These are phyloP conservation scores for Pelargonium cotyledonis DNA, from an alignment of 441 rosid species.

Conservation along the genomic window DNA sequence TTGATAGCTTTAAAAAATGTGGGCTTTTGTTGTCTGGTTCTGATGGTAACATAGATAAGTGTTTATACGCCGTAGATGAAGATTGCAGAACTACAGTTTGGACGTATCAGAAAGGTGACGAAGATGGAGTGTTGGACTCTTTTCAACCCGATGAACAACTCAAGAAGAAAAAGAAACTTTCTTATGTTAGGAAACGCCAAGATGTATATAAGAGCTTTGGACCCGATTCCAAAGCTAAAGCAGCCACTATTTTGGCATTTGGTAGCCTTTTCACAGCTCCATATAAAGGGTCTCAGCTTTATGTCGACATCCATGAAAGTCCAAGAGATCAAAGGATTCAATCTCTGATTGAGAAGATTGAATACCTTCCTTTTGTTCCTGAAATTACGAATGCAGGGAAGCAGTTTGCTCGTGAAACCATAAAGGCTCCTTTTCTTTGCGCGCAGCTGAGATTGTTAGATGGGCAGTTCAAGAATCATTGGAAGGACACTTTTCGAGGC, in stretches of 20 bases:
- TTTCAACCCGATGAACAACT: conserved; percentile 82
- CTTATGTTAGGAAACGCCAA: conserved; percentile 53
- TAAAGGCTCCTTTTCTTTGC: conserved; percentile 69
- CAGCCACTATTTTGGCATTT: conserved; percentile 59
- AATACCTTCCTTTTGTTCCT: conserved; percentile 67
- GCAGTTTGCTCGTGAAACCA: conserved; percentile 44
- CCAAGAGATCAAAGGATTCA: conserved; percentile 40
- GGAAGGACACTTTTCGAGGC: conserved; percentile 55
- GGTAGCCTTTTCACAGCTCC: conserved; percentile 84
- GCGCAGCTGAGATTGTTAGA: conserved; percentile 85
- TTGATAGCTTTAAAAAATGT: conserved; percentile 54
- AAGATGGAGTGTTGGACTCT: conserved; percentile 53
- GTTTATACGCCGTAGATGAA: conserved; percentile 60
- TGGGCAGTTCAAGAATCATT: conserved; percentile 90
- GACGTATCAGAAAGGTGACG: conserved; percentile 51
- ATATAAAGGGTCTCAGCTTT: conserved; percentile 63
- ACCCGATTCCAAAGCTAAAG: conserved; percentile 56
- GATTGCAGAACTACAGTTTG: conserved; percentile 86
- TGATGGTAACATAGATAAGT: conserved; percentile 48
- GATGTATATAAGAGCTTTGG: conserved; percentile 66
- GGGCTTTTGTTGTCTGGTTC: conserved; percentile 56
- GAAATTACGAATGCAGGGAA: conserved; percentile 60
- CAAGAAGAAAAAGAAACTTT: conserved; percentile 59
- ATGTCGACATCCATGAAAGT: conserved; percentile 49
- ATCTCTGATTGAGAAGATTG: conserved; percentile 48